Conservation (phyloP, 805 yeast genomes). For the Cyberlindnera mycetangii region DNA sequence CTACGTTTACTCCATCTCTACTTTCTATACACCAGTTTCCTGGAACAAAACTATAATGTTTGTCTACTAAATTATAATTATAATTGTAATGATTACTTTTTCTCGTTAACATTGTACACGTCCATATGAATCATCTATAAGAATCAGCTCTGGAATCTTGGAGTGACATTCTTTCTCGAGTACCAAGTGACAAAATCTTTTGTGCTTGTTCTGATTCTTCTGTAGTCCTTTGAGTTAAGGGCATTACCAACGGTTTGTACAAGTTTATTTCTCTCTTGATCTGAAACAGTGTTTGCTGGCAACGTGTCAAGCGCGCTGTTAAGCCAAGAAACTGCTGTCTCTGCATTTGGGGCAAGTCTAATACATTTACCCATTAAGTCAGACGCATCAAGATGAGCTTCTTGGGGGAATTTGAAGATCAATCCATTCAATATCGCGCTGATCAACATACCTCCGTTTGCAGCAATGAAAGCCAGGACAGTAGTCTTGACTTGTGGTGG, state of each 20-base stretch:
- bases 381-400: slow-evolving; percentile 68
- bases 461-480: slow-evolving; percentile 44
- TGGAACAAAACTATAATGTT: too few species aligned
- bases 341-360: slow-evolving; percentile 44
- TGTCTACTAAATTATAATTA: too few species aligned
- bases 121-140: too few species aligned
- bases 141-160: slow-evolving; percentile 31
- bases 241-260: slow-evolving; percentile 55
- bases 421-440: slow-evolving; percentile 59
- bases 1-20: background rate
- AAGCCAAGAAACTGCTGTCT: slow-evolving; percentile 52
- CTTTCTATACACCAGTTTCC: background rate
- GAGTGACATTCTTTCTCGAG: slow-evolving; percentile 64
- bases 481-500: slow-evolving; percentile 53
- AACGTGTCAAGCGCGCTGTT: slow-evolving; percentile 50
- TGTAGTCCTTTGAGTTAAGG: slow-evolving; percentile 62
- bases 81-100: too few species aligned
- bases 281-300: slow-evolving; percentile 61
- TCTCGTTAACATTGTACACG: background rate
- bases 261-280: slow-evolving; percentile 65
- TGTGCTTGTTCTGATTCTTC: slow-evolving; percentile 68
- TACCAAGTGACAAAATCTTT: slow-evolving; percentile 84
- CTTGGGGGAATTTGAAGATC: slow-evolving; percentile 66
- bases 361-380: slow-evolving; percentile 67
- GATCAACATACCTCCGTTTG: slow-evolving; percentile 55